Evolutionary conservation across 2,329 filamentous ascomycete genomes (phyloP).

Genomic region (Calonectria naviculata): DNA sequence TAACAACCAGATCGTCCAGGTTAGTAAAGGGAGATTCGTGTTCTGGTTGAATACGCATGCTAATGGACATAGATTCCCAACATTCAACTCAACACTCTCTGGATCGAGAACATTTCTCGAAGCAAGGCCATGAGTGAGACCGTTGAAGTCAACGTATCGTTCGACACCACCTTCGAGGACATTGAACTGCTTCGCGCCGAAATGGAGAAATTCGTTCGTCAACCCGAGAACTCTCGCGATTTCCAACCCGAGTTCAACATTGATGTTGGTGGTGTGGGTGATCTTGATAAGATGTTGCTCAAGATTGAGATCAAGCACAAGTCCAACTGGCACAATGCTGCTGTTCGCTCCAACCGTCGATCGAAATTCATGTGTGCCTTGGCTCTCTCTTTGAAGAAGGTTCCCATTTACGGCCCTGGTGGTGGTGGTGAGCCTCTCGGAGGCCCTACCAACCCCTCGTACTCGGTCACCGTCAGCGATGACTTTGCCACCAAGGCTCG

Average conservation of each 20-base stretch:
- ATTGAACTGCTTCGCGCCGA: slow-evolving; percentile 86
- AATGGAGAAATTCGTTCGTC: slow-evolving; percentile 85
- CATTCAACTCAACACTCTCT: slow-evolving; percentile 90
- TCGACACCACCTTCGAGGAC: slow-evolving; percentile 89
- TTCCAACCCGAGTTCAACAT: slow-evolving; percentile 88
- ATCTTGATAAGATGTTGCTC: slow-evolving; percentile 89
- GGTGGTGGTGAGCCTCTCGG: slow-evolving; percentile 73
- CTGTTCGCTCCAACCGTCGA: slow-evolving; percentile 80
- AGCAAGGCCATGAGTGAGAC: slow-evolving; percentile 93
- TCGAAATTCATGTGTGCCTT: slow-evolving; percentile 98
- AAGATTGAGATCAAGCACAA: slow-evolving; percentile 91
- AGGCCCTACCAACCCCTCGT: slow-evolving; percentile 79
- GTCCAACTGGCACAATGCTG: slow-evolving; percentile 91
- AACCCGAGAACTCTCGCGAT: slow-evolving; percentile 88
- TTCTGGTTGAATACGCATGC: neutral
- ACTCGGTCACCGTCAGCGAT: slow-evolving; percentile 82
- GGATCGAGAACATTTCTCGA: slow-evolving; percentile 93
- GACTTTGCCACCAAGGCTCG: slow-evolving; percentile 73
- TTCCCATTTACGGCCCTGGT: slow-evolving; percentile 87
- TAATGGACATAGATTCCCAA: slow-evolving; percentile 76
- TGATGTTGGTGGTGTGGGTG: slow-evolving; percentile 80
- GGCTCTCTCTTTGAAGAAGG: slow-evolving; percentile 83
- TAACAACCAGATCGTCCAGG: slow-evolving; percentile 78
- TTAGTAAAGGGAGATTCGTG: slow-evolving; percentile 27
- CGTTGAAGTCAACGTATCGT: slow-evolving; percentile 83